Percentiles rank a stretch among this genome's conserved stretches.
phyloP scores from a whole-genome alignment of 2,329 filamentous ascomycete species.

The Alternaria gaisen region DNA sequence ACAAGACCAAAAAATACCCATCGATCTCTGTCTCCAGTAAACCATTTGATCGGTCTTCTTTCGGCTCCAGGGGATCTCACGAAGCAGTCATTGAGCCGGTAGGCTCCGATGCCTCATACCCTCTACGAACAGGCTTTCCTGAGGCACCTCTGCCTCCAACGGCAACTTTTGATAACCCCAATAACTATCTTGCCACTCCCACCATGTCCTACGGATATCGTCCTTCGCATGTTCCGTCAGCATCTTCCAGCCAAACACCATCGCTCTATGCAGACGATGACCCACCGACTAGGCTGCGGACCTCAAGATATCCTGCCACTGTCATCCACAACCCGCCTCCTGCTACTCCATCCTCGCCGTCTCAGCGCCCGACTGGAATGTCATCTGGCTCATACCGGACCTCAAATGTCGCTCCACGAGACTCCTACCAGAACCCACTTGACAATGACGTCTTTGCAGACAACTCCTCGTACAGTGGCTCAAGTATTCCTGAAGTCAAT shows the following conservation, averaged over 20 bases:
- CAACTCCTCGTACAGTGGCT: constrained; percentile 31
- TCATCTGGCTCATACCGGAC: constrained; percentile 33
- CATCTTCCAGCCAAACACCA: constrained; percentile 41
- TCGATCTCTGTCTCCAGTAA: constrained; percentile 26
- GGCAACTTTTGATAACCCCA: constrained; percentile 23
- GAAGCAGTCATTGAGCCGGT: constrained; percentile 40
- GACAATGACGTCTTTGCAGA: constrained; percentile 35
- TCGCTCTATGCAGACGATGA: constrained; percentile 44
- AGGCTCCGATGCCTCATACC: constrained; percentile 43
- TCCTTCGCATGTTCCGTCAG: constrained; percentile 39
- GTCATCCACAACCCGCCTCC: constrained; percentile 41
- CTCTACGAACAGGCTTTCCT: constrained; percentile 44
- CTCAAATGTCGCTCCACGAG: constrained; percentile 30
- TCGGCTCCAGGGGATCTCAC: constrained; percentile 33
- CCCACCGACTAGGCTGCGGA: constrained; percentile 32
- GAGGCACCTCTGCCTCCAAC: constrained; percentile 36
- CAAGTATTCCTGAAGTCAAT: constrained; percentile 31
- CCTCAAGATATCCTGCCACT: constrained; percentile 32
- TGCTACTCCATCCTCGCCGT: constrained; percentile 27
- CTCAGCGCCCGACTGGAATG: constrained; percentile 21
- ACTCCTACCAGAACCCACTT: constrained; percentile 21
- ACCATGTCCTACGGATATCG: constrained; percentile 32
- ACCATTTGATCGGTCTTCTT: constrained; percentile 38
- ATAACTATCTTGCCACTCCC: constrained; percentile 32
- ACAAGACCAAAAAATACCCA: constrained; percentile 37